These are phyloP conservation scores for Arabidopsis thaliana DNA, from an alignment of 345 rosid species.

Conservation along the genomic window DNA sequence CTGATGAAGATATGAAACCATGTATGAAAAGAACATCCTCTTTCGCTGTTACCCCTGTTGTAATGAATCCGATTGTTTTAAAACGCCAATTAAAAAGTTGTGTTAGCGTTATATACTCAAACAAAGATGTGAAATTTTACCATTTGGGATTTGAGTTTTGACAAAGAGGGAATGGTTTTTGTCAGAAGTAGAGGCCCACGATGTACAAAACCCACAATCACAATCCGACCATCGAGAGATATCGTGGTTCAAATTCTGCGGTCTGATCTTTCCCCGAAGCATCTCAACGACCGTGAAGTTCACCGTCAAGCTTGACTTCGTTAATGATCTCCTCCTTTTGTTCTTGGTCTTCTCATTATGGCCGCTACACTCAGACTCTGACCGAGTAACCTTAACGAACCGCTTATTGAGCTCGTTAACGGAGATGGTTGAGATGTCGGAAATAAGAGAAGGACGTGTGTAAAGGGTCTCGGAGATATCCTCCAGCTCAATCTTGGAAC, in stretches of 20 bases:
- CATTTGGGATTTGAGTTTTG: constrained; percentile 64
- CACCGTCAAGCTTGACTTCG: constrained; percentile 46
- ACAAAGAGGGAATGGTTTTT: constrained; percentile 68
- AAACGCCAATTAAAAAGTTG: background rate
- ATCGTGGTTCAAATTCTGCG: constrained; percentile 21
- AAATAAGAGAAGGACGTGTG: constrained; percentile 63
- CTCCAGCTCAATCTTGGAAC: constrained; percentile 75
- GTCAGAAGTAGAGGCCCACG: constrained; percentile 62
- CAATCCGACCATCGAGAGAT: constrained; percentile 94
- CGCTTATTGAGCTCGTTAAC: constrained; percentile 35
- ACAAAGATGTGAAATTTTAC: constrained; percentile 40
- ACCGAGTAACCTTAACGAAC: constrained; percentile 50
- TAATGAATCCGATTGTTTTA: constrained; percentile 7
- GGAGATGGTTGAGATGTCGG: constrained; percentile 53
- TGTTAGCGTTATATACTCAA: background rate
- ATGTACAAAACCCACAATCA: constrained; percentile 75
- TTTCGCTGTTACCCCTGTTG: constrained; percentile 42
- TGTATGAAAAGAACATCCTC: constrained; percentile 95
- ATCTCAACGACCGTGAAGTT: constrained; percentile 76
- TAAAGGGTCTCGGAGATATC: constrained; percentile 95
- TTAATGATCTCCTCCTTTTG: constrained; percentile 43
- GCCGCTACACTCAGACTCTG: constrained; percentile 41
- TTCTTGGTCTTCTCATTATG: constrained; percentile 45
- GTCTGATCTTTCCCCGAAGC: constrained; percentile 48
- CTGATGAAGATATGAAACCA: constrained; percentile 96